A percentile compares a stretch with the other conserved stretches of the same genome.
Evolutionary conservation across 2,329 filamentous ascomycete species (phyloP).

Genomic region (Fusarium begoniae): DNA sequence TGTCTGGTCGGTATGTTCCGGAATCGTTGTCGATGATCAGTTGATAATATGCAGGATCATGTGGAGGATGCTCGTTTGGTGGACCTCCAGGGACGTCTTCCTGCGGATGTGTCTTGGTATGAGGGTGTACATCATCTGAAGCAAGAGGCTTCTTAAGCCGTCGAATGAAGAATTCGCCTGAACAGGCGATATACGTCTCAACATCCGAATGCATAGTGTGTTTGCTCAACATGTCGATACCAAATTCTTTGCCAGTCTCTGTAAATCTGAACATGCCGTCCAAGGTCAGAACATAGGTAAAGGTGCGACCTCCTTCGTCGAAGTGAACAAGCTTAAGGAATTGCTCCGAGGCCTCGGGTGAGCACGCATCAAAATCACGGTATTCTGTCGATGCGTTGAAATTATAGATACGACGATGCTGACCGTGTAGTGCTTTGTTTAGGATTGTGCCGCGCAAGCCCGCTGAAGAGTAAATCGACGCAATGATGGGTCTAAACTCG

Average conservation of each 20-base stretch:
- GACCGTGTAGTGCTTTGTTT: conserved; percentile 87
- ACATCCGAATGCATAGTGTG: conserved; percentile 98
- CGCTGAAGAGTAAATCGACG: conserved; percentile 83
- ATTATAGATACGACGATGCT: conserved; percentile 90
- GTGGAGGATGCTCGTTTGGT: conserved; percentile 54
- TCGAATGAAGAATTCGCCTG: conserved; percentile 91
- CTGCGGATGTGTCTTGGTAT: conserved; percentile 61
- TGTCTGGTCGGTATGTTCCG: conserved; percentile 91
- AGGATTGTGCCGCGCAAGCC: conserved; percentile 83
- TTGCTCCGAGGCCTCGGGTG: conserved; percentile 75
- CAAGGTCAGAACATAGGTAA: conserved; percentile 90
- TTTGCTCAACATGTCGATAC: conserved; percentile 91
- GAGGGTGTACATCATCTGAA: conserved; percentile 54
- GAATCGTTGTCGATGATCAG: conserved; percentile 95
- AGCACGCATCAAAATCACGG: conserved; percentile 73
- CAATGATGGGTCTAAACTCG: conserved; percentile 90
- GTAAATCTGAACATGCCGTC: conserved; percentile 91
- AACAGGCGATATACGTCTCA: conserved; percentile 88
- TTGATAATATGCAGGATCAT: conserved; percentile 73
- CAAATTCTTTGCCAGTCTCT: conserved; percentile 94
- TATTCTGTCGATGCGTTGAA: conserved; percentile 81
- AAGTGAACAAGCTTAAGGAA: conserved; percentile 89
- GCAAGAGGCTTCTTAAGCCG: conserved; percentile 64
- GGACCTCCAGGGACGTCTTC: conserved; percentile 59
- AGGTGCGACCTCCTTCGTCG: conserved; percentile 85